These are phyloP conservation scores for Elongisporangium undulatum DNA, from an alignment of 352 stramenopile genomes.

Conservation along the genomic window DNA sequence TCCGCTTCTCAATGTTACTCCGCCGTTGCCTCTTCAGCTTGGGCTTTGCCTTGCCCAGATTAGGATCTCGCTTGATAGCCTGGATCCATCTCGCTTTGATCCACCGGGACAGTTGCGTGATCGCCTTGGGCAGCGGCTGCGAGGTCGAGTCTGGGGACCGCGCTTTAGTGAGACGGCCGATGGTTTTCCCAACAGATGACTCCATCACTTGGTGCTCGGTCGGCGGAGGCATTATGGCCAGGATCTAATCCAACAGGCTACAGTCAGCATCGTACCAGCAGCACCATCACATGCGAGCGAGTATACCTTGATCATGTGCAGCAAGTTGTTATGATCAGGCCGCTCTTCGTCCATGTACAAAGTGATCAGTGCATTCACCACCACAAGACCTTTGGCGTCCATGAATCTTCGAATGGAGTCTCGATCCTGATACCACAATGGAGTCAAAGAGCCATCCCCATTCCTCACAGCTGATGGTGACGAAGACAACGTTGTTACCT, in stretches of 20 bases:
- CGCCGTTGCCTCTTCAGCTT: conserved; percentile 5
- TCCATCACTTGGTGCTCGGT: conserved; percentile 44
- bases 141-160: conserved; percentile 27
- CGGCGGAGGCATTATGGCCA: conserved; percentile 71
- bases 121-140: conserved; percentile 31
- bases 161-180: conserved; percentile 44
- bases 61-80: conserved; percentile 26
- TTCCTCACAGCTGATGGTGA: background rate
- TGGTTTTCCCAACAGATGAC: conserved; percentile 57
- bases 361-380: conserved; percentile 49
- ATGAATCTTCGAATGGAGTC: conserved; percentile 64
- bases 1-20: conserved; percentile 12
- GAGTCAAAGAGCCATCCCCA: background rate
- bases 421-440: conserved; percentile 23
- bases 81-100: conserved; percentile 65
- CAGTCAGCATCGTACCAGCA: conserved; percentile 1
- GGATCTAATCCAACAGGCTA: conserved; percentile 34
- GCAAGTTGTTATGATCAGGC: conserved; percentile 5
- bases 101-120: conserved; percentile 56
- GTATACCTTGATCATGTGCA: conserved; percentile 8
- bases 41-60: conserved; percentile 5
- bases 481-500: conserved; percentile 11
- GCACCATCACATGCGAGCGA: background rate
- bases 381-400: conserved; percentile 43
- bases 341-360: conserved; percentile 21